These are phyloP conservation scores for Teratosphaeria viscida DNA, from an alignment of 2,329 filamentous ascomycete species.

Conservation along the genomic window DNA sequence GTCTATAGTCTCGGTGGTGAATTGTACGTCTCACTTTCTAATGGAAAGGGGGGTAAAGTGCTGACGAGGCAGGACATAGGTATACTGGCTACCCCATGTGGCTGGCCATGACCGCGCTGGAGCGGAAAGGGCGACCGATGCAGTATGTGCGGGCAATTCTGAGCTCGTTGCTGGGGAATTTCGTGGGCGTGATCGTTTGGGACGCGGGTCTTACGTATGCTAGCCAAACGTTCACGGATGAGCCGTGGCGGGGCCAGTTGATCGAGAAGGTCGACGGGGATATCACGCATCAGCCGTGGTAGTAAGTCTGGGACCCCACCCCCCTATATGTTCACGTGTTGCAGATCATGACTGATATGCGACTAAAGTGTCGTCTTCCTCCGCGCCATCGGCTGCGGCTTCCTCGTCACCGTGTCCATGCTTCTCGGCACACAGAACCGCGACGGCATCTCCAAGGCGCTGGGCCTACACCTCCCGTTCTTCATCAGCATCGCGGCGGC, in stretches of 20 bases:
- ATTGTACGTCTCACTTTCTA: slow-evolving; percentile 1
- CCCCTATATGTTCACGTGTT: neutral
- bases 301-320: neutral
- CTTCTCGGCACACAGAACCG: slow-evolving; percentile 21
- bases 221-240: slow-evolving; percentile 11
- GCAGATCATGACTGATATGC: too few relatives aligned
- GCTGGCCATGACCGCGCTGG: slow-evolving; percentile 17
- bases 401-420: slow-evolving; percentile 21
- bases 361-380: slow-evolving; percentile 13
- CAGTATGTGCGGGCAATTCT: slow-evolving; percentile 11
- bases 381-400: slow-evolving; percentile 18
- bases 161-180: slow-evolving; percentile 15
- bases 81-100: slow-evolving; percentile 25
- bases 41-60: too few relatives aligned
- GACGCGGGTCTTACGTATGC: slow-evolving; percentile 8
- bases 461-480: slow-evolving; percentile 18
- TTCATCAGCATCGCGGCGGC: slow-evolving; percentile 17
- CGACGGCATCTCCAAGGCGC: slow-evolving; percentile 21
- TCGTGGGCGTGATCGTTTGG: slow-evolving; percentile 13
- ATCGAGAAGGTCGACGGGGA: slow-evolving; percentile 13
- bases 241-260: slow-evolving; percentile 13
- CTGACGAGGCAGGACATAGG: neutral
- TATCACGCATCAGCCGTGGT: slow-evolving; percentile 16
- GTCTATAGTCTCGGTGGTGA: slow-evolving; percentile 21
- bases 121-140: slow-evolving; percentile 10